Percentiles rank a stretch among this genome's conserved stretches.
phyloP scores from a whole-genome alignment of 306 rosid genomes.

The Pterocarpus santalinus region DNA sequence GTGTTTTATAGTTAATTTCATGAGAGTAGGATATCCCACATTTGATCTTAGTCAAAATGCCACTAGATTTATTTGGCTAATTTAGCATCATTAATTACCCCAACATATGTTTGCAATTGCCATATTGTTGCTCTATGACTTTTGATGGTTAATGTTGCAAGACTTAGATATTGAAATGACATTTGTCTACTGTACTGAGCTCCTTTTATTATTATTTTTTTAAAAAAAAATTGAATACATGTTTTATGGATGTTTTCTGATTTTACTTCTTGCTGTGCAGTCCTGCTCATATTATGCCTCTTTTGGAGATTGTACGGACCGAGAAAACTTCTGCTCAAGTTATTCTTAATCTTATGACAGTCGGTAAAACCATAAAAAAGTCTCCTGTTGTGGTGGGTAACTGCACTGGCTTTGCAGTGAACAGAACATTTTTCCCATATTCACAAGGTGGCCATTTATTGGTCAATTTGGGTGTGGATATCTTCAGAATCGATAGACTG shows the following conservation, averaged over 20 bases:
- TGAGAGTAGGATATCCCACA: neutral
- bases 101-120: constrained; percentile 4
- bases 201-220: too few species aligned
- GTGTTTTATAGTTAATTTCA: neutral
- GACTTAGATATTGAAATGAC: constrained; percentile 6
- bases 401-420: constrained; percentile 97
- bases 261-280: constrained; percentile 63
- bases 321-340: constrained; percentile 88
- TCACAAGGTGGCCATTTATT: constrained; percentile 74
- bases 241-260: constrained; percentile 41
- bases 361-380: constrained; percentile 91
- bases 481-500: constrained; percentile 80
- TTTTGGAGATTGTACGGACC: constrained; percentile 93
- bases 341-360: constrained; percentile 83
- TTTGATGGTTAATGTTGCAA: constrained; percentile 6
- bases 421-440: constrained; percentile 95
- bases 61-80: neutral
- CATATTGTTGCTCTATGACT: neutral
- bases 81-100: neutral
- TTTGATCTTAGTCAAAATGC: neutral
- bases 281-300: constrained; percentile 99
- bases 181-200: constrained; percentile 13
- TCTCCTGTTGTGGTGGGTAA: constrained; percentile 95
- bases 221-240: constrained; percentile 1
- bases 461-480: constrained; percentile 81